phyloP scores from a whole-genome alignment of 2,329 filamentous ascomycete genomes.

The Cladosporium sp. region DNA sequence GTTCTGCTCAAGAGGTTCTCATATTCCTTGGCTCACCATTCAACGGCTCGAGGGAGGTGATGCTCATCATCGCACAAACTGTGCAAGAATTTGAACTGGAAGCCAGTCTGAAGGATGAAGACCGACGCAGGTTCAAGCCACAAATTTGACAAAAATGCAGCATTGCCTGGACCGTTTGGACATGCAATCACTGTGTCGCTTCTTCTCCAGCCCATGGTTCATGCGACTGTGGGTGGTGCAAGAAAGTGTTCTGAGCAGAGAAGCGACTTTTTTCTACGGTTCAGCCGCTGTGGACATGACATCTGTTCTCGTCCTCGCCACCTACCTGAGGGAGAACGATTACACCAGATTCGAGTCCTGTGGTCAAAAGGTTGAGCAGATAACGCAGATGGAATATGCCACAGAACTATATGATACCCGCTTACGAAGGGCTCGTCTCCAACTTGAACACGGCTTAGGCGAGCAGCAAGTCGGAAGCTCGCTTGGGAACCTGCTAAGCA shows the following conservation, averaged over 20 bases:
- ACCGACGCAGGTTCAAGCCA: too few species aligned
- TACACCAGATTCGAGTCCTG: too few species aligned
- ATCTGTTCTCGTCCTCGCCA: too few species aligned
- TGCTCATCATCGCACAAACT: too few species aligned
- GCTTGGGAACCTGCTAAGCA: background rate
- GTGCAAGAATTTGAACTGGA: too few species aligned
- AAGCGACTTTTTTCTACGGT: background rate
- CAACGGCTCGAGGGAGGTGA: too few species aligned
- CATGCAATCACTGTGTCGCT: background rate
- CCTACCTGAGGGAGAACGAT: too few species aligned
- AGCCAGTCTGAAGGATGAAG: too few species aligned
- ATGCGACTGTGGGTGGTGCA: background rate
- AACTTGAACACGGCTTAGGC: background rate
- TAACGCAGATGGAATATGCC: too few species aligned
- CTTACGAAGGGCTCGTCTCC: background rate
- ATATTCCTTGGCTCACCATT: background rate
- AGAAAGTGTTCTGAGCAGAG: background rate
- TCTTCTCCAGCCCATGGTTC: background rate
- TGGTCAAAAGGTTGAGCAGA: too few species aligned
- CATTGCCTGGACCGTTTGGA: background rate
- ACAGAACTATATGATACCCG: too few species aligned
- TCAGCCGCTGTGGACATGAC: background rate
- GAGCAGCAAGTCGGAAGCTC: background rate
- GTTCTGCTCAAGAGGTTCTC: background rate
- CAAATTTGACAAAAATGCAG: too few species aligned